Evolutionary conservation across 2,329 filamentous ascomycete genomes (phyloP).

Genomic region (Hirsutella thompsonii): DNA sequence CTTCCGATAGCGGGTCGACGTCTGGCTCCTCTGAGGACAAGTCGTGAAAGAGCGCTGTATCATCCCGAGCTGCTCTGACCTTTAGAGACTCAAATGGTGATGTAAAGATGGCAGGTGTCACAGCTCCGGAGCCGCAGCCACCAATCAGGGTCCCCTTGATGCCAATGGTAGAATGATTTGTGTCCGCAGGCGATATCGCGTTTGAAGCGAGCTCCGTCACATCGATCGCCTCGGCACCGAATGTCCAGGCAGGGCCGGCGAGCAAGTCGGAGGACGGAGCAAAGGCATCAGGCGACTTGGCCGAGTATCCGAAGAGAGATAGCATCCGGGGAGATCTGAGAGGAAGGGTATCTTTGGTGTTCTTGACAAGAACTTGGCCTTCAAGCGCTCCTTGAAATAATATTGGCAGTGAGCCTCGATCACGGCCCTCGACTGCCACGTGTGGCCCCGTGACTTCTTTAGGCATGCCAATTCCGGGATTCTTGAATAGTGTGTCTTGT

Average conservation of each 20-base stretch:
- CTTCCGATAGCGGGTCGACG: conserved; percentile 38
- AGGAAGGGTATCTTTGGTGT: conserved; percentile 40
- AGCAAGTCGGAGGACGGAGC: conserved; percentile 20
- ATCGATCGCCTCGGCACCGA: conserved; percentile 19
- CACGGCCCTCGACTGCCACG: conserved; percentile 37
- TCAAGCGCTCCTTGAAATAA: conserved; percentile 46
- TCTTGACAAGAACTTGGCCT: conserved; percentile 53
- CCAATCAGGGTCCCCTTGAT: conserved; percentile 28
- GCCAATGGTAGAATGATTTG: conserved; percentile 16
- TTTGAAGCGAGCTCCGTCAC: neutral
- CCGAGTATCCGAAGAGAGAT: conserved; percentile 51
- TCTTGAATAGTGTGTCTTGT: conserved; percentile 33
- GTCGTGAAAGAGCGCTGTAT: conserved; percentile 47
- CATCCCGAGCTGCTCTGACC: conserved; percentile 38
- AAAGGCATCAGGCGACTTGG: conserved; percentile 29
- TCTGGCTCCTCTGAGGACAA: conserved; percentile 32
- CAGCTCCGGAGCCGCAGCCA: conserved; percentile 36
- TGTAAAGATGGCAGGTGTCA: conserved; percentile 31
- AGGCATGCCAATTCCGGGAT: conserved; percentile 39
- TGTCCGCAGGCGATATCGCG: neutral
- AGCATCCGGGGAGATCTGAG: conserved; percentile 35
- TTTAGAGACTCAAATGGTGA: conserved; percentile 43
- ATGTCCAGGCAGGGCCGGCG: conserved; percentile 20
- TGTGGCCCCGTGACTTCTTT: conserved; percentile 35
- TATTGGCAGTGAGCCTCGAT: conserved; percentile 23